Evolutionary conservation across 2,329 filamentous ascomycete species (phyloP), one percentile per base, ranked within the genome.

Genomic region (Colletotrichum sp.): DNA sequence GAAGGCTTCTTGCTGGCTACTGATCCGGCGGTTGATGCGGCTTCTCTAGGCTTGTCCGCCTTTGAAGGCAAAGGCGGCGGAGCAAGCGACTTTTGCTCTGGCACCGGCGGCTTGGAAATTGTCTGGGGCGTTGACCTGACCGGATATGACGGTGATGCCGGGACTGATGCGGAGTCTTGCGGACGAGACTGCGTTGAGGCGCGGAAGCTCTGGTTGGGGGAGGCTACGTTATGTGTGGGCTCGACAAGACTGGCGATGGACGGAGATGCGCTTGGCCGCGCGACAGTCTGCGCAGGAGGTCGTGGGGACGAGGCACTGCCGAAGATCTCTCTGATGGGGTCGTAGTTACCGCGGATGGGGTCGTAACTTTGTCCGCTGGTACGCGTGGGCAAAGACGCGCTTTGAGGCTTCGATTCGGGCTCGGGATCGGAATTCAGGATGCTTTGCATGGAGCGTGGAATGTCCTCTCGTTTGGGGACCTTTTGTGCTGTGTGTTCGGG

Each of bases 221-320:
- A 87, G 28, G 84, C 83, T 28, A 84, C 82, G 72, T 78, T 79
- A 63, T 84, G 87, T 61, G 74, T 85, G 12, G 89, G 94, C 79
- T 98, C 95, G 67, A 98, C 95, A 73, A 98, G 90, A 84, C 95
- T 98, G 7, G 95, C 94, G 79, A 98, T 98, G 4, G 96, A 96
- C 2, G 96, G 96, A 6, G 96, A 98, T 52, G 94, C 94, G 82
- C 95, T 96, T n/a, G 95, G 94, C 71, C 94, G 92, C 84, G 94
- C 93, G 70, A 82, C 79, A 63, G 82, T 80, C 63, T 84, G 83
- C n/a, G 82, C 78, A 81, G 83, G 69, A 82, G 83, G 13, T 63
- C 89, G 87, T n/a, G 90, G 91, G 9, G 91, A 92, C 36, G 86
- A 83, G 5, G 89, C 82, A 18, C 78, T 82, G 68, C 76, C 79